Evolutionary conservation across 768 basidiomycete species (phyloP).

Genomic region (Tulasnella sp.): DNA sequence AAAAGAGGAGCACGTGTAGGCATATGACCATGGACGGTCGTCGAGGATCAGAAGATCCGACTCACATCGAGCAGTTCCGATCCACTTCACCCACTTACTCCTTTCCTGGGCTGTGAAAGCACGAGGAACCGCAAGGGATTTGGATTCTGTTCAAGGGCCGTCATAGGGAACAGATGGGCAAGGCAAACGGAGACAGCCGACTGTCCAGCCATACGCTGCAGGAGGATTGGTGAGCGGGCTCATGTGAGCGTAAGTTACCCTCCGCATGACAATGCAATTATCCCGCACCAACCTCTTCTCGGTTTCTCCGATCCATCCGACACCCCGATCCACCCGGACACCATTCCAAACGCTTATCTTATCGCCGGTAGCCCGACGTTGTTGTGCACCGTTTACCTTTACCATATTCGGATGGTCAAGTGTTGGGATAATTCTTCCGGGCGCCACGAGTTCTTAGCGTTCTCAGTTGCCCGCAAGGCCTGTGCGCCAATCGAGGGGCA

Average conservation of each 20-base stretch:
- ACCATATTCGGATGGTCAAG: neutral
- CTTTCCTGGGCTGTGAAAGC: neutral
- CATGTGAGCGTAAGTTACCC: slow-evolving; percentile 6
- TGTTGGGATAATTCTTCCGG: neutral
- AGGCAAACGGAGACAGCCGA: slow-evolving; percentile 14
- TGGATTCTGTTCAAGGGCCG: neutral
- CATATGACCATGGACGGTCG: neutral
- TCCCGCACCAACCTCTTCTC: neutral
- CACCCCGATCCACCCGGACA: slow-evolving; percentile 1
- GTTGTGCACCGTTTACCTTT: neutral
- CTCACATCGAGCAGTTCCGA: neutral
- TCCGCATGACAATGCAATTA: slow-evolving; percentile 9
- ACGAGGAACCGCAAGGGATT: neutral
- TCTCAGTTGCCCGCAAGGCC: slow-evolving; percentile 4
- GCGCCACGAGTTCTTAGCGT: neutral
- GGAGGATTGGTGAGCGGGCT: neutral
- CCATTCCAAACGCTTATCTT: neutral
- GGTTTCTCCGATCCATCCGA: slow-evolving; percentile 5
- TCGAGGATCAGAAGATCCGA: neutral
- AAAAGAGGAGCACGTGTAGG: neutral
- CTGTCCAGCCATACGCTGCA: neutral
- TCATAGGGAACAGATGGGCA: neutral
- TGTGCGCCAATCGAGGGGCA: neutral
- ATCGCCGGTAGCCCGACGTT: neutral
- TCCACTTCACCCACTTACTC: neutral